Percentiles rank a stretch among this genome's conserved stretches.
phyloP scores from a whole-genome alignment of 805 yeast genomes.

The Candida parachauliodes region DNA sequence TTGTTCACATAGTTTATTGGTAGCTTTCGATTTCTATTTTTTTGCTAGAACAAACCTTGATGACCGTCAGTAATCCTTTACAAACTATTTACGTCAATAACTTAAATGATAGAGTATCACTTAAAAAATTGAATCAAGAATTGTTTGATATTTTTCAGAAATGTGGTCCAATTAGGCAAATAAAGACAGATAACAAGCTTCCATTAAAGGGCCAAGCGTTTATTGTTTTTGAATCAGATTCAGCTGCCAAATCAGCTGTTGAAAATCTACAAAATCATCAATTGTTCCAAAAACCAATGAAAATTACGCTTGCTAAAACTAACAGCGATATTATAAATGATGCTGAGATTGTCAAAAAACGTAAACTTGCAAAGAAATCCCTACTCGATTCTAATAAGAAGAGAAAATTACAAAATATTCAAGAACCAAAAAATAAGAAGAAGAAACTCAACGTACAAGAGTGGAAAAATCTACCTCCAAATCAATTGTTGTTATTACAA shows the following conservation, averaged over 20 bases:
- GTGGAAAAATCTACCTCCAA: slow-evolving; percentile 53
- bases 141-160: slow-evolving; percentile 41
- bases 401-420: slow-evolving; percentile 1
- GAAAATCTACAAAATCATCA: slow-evolving; percentile 37
- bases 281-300: slow-evolving; percentile 47
- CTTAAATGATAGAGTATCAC: slow-evolving; percentile 64
- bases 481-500: slow-evolving; percentile 66
- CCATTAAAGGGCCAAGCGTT: slow-evolving; percentile 82
- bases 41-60: too few relatives aligned
- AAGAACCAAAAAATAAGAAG: slow-evolving; percentile 12
- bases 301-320: slow-evolving; percentile 39
- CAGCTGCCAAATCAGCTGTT: slow-evolving; percentile 45
- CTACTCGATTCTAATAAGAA: slow-evolving; percentile 14
- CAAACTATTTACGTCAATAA: slow-evolving; percentile 61
- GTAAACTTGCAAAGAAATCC: slow-evolving; percentile 18
- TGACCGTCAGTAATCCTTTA: too few relatives aligned
- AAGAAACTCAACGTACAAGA: slow-evolving; percentile 15
- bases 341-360: slow-evolving; percentile 18
- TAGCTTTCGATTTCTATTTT: too few relatives aligned
- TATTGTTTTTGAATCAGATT: slow-evolving; percentile 47
- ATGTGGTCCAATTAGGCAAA: slow-evolving; percentile 46
- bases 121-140: slow-evolving; percentile 44
- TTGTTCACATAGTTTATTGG: too few relatives aligned
- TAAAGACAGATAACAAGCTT: slow-evolving; percentile 59
- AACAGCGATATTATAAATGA: slow-evolving; percentile 40